Evolutionary conservation across 2,329 filamentous ascomycete species (phyloP).

Genomic region (Exophiala sideris): DNA sequence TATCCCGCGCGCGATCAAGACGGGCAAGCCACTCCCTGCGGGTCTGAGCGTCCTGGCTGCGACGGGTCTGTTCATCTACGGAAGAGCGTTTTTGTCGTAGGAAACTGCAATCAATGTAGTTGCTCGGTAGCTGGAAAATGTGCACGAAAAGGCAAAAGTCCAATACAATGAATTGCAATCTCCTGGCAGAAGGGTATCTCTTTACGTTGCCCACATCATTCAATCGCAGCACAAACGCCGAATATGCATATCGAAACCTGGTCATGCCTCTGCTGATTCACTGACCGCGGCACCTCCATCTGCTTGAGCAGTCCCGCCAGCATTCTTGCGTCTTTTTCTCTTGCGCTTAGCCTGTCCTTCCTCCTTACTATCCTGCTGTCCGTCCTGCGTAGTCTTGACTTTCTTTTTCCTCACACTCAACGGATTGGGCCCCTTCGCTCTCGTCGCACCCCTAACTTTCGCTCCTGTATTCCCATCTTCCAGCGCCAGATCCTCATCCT

Average conservation of each 20-base stretch:
- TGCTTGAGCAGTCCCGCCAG: neutral
- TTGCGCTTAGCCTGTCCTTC: constrained; percentile 15
- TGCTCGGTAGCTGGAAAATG: too few species aligned
- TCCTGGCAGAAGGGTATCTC: constrained; percentile 19
- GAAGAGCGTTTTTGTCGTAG: constrained; percentile 56
- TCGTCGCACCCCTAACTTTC: constrained; percentile 35
- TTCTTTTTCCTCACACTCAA: constrained; percentile 49
- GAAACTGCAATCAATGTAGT: too few species aligned
- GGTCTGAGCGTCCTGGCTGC: constrained; percentile 74
- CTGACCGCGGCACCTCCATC: neutral
- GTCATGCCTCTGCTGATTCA: neutral
- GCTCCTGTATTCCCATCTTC: constrained; percentile 29
- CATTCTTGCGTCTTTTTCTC: constrained; percentile 9
- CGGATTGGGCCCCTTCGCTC: constrained; percentile 46
- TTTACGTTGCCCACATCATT: neutral
- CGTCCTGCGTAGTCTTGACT: constrained; percentile 22
- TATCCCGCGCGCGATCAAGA: constrained; percentile 80
- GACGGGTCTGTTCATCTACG: constrained; percentile 77
- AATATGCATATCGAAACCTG: neutral
- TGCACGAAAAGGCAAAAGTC: neutral
- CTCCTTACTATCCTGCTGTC: constrained; percentile 21
- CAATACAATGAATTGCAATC: constrained; percentile 6
- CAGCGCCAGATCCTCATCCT: constrained; percentile 16
- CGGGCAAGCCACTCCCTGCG: constrained; percentile 76
- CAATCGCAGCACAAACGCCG: neutral